Conservation (phyloP, 192 early-diverging fungal genomes). For the Backusella westeae region DNA sequence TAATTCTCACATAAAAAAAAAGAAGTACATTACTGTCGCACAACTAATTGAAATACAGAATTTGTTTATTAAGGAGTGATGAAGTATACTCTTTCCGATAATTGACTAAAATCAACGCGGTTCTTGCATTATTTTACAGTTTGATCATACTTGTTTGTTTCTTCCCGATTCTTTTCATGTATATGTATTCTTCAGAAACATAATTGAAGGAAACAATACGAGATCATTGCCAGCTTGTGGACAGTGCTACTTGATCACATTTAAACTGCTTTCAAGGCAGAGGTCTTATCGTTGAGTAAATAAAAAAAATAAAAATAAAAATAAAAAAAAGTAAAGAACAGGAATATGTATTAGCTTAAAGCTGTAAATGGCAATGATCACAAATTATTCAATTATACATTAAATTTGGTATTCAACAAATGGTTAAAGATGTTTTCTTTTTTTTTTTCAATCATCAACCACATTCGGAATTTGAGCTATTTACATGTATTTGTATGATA, state of each 20-base stretch:
- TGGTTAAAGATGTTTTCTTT: neutral
- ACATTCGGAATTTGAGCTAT: neutral
- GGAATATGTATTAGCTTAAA: neutral
- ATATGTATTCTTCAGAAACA: neutral
- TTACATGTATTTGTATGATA: neutral
- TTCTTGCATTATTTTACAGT: neutral
- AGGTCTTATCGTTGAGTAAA: neutral
- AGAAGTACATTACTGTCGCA: neutral
- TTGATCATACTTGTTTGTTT: neutral
- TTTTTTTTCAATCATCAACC: neutral
- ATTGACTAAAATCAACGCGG: neutral
- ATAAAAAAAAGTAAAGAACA: neutral
- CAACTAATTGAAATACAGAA: neutral
- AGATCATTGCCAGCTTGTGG: neutral
- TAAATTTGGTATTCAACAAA: neutral
- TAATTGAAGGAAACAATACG: neutral
- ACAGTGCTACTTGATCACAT: neutral
- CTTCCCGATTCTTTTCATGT: neutral
- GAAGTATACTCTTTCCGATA: neutral
- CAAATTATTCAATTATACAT: neutral
- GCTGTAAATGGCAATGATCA: neutral
- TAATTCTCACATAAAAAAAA: neutral
- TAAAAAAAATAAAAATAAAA: no score
- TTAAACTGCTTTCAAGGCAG: neutral
- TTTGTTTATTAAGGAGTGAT: neutral